Evolutionary conservation across 2,329 filamentous ascomycete genomes (phyloP).

Genomic region (Zelopaecilomyces penicillatus): DNA sequence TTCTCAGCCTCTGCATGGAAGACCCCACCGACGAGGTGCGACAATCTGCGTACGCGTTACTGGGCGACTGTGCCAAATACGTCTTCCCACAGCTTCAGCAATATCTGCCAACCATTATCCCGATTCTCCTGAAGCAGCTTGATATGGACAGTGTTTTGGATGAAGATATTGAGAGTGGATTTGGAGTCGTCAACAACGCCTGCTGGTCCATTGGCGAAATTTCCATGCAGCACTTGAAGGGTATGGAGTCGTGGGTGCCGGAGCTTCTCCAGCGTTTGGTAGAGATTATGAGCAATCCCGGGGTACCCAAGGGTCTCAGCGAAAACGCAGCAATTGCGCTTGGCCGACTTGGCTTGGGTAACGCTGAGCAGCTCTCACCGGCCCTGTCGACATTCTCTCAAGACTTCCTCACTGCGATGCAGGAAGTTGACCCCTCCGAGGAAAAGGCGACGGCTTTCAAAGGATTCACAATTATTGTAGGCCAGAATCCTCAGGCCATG

Average conservation of each 20-base stretch:
- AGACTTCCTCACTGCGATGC: conserved; percentile 73
- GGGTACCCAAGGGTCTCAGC: conserved; percentile 76
- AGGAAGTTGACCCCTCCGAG: conserved; percentile 76
- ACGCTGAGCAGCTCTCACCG: conserved; percentile 66
- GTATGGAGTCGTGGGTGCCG: conserved; percentile 69
- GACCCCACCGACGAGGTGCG: conserved; percentile 86
- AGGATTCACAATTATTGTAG: conserved; percentile 78
- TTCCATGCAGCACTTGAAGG: conserved; percentile 66
- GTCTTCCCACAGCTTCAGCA: conserved; percentile 75
- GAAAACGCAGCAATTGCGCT: conserved; percentile 94
- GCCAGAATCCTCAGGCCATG: conserved; percentile 84
- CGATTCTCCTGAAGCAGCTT: conserved; percentile 77
- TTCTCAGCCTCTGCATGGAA: conserved; percentile 86
- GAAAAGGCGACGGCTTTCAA: conserved; percentile 92
- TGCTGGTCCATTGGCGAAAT: conserved; percentile 97
- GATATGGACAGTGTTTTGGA: conserved; percentile 70
- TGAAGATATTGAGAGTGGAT: conserved; percentile 74
- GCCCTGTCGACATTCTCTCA: conserved; percentile 73
- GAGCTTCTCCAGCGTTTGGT: conserved; percentile 69
- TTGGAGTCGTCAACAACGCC: conserved; percentile 94
- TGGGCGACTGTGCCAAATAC: conserved; percentile 91
- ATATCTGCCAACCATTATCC: conserved; percentile 64
- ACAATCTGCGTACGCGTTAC: conserved; percentile 88
- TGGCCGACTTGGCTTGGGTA: conserved; percentile 75
- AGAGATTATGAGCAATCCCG: conserved; percentile 75